phyloP scores from a whole-genome alignment of 306 rosid species.

The Ormosia semicastrata region DNA sequence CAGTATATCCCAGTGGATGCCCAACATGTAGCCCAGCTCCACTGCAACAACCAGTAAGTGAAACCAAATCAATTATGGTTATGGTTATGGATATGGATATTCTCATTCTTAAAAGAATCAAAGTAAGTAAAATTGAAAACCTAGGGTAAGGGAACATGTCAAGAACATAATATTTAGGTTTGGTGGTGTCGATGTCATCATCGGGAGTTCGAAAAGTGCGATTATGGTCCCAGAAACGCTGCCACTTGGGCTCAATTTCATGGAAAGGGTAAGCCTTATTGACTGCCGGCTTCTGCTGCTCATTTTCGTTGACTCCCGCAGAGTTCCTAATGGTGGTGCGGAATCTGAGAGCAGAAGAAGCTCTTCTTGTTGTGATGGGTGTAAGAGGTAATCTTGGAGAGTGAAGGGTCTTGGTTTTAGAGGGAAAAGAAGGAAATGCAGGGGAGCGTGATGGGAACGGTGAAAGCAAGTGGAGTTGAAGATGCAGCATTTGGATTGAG shows the following conservation, averaged over 20 bases:
- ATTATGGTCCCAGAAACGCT: slow-evolving; percentile 73
- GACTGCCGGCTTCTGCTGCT: slow-evolving; percentile 33
- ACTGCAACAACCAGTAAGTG: slow-evolving; percentile 40
- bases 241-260: slow-evolving; percentile 91
- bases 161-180: slow-evolving; percentile 90
- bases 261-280: slow-evolving; percentile 70
- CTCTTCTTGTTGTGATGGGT: neutral
- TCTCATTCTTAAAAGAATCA: neutral
- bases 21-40: slow-evolving; percentile 98
- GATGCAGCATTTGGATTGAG: slow-evolving; percentile 38
- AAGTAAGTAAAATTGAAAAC: slow-evolving; percentile 29
- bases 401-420: neutral
- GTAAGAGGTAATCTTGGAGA: slow-evolving; percentile 32
- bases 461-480: slow-evolving; percentile 8
- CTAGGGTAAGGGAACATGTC: slow-evolving; percentile 99
- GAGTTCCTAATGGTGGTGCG: slow-evolving; percentile 35
- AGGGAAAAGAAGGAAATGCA: slow-evolving; percentile 14
- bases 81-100: neutral
- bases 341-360: slow-evolving; percentile 26
- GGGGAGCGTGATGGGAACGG: slow-evolving; percentile 19
- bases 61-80: neutral
- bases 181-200: slow-evolving; percentile 75
- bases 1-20: slow-evolving; percentile 95
- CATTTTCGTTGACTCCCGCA: slow-evolving; percentile 17
- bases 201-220: slow-evolving; percentile 80